phyloP scores from a whole-genome alignment of 768 basidiomycete species.

The Daedaleopsis nitida region DNA sequence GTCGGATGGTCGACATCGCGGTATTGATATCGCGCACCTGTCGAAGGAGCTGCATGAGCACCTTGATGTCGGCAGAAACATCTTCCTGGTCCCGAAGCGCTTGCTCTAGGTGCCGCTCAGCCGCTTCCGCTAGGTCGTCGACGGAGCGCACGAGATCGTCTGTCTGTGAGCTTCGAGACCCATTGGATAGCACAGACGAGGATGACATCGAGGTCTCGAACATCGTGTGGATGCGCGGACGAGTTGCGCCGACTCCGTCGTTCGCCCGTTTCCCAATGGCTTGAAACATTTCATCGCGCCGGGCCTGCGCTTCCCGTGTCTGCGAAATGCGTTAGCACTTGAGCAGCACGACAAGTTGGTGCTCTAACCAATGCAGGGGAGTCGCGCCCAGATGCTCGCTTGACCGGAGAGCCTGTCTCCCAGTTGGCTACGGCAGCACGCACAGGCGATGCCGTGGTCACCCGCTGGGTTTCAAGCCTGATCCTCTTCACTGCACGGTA shows the following conservation, averaged over 20 bases:
- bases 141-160: conserved; percentile 47
- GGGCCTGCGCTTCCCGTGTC: conserved; percentile 75
- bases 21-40: conserved; percentile 48
- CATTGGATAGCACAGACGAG: conserved; percentile 19
- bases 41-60: conserved; percentile 52
- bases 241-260: conserved; percentile 52
- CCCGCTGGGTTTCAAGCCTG: conserved; percentile 63
- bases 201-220: conserved; percentile 27
- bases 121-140: conserved; percentile 55
- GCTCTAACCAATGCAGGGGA: conserved; percentile 43
- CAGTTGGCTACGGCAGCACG: conserved; percentile 16
- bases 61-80: conserved; percentile 52
- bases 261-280: conserved; percentile 57
- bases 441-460: conserved; percentile 21
- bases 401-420: conserved; percentile 52
- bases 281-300: conserved; percentile 82
- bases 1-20: conserved; percentile 55
- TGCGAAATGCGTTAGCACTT: conserved; percentile 30
- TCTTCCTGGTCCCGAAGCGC: conserved; percentile 57
- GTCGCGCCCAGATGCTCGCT: conserved; percentile 38
- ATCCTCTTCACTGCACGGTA: conserved; percentile 75
- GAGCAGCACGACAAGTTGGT: neutral
- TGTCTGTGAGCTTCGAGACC: conserved; percentile 35
- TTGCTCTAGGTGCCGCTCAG: conserved; percentile 55
- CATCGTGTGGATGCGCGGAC: conserved; percentile 46